A percentile compares a stretch with the other conserved stretches of the same genome.
Evolutionary conservation across 129 eudicot species (phyloP).

Genomic region (Gnaphalium uliginosum): DNA sequence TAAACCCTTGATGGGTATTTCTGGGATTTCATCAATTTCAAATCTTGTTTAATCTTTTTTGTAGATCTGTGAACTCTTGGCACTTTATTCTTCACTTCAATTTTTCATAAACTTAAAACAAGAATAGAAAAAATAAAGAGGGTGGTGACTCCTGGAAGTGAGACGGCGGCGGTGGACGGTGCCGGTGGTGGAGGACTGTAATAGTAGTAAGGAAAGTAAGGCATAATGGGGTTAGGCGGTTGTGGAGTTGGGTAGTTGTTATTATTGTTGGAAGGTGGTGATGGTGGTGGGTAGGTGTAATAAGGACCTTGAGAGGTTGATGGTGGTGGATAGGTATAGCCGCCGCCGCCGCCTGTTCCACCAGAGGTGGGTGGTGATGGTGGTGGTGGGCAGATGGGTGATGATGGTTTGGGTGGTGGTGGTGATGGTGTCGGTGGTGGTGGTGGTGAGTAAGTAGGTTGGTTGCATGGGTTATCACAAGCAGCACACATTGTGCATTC

Average conservation of each 20-base stretch:
- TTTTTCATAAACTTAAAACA: slow-evolving; percentile 17
- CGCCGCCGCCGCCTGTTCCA: slow-evolving; percentile 22
- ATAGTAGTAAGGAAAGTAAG: slow-evolving; percentile 85
- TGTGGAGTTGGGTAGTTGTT: slow-evolving; percentile 53
- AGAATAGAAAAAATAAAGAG: slow-evolving; percentile 14
- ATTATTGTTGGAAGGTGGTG: slow-evolving; percentile 35
- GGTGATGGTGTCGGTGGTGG: slow-evolving; percentile 51
- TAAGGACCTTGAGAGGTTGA: slow-evolving; percentile 38
- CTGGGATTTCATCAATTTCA: slow-evolving; percentile 24
- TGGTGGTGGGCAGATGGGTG: slow-evolving; percentile 57
- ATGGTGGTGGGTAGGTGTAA: slow-evolving; percentile 43
- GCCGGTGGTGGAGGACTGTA: slow-evolving; percentile 67
- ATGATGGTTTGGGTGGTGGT: slow-evolving; percentile 36
- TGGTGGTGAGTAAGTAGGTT: slow-evolving; percentile 49
- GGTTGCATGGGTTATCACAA: slow-evolving; percentile 83
- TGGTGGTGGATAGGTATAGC: slow-evolving; percentile 44
- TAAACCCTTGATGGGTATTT: slow-evolving; percentile 21
- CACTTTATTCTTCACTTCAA: slow-evolving; percentile 29
- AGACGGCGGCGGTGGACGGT: slow-evolving; percentile 29
- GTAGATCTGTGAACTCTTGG: slow-evolving; percentile 33
- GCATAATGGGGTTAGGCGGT: slow-evolving; percentile 94
- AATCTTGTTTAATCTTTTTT: slow-evolving; percentile 26
- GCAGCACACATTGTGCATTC: slow-evolving; percentile 92
- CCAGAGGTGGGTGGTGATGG: slow-evolving; percentile 51
- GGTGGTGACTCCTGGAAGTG: slow-evolving; percentile 26